A percentile compares a stretch with the other conserved stretches of the same genome.
phyloP scores from a whole-genome alignment of 331 rosid species.

The Stylosanthes scabra region DNA sequence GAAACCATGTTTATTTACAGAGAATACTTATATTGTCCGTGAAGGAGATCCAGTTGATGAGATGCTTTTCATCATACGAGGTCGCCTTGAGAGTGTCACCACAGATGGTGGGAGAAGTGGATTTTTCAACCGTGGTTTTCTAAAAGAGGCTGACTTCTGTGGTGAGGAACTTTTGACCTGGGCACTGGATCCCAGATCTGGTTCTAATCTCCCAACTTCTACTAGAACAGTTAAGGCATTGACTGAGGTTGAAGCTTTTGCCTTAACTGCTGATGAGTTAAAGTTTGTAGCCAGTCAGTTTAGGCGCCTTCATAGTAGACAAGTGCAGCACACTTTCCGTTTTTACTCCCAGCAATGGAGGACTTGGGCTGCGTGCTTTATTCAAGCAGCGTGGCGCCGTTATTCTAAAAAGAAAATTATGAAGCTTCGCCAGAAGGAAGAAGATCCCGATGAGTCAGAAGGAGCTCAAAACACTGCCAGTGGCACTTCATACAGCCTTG shows the following conservation, averaged over 20 bases:
- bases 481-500: slow-evolving; percentile 76
- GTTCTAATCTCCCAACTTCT: slow-evolving; percentile 91
- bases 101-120: slow-evolving; percentile 99
- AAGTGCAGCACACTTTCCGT: slow-evolving; percentile 98
- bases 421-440: slow-evolving; percentile 86
- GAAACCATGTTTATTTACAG: slow-evolving; percentile 87
- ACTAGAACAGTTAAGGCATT: slow-evolving; percentile 90
- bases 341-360: slow-evolving; percentile 99
- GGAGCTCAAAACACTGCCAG: slow-evolving; percentile 51
- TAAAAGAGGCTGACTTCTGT: slow-evolving; percentile 91
- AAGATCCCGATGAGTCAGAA: slow-evolving; percentile 64
- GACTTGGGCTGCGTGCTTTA: slow-evolving; percentile 99
- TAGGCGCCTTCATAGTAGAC: slow-evolving; percentile 98
- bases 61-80: slow-evolving; percentile 98
- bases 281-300: slow-evolving; percentile 97
- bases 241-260: slow-evolving; percentile 94
- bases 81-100: slow-evolving; percentile 97
- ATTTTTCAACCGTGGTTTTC: slow-evolving; percentile 84
- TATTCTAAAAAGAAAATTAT: slow-evolving; percentile 79
- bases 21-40: slow-evolving; percentile 83
- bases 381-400: slow-evolving; percentile 99
- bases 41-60: slow-evolving; percentile 99
- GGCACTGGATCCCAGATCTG: slow-evolving; percentile 98
- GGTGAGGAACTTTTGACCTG: slow-evolving; percentile 99
- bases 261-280: slow-evolving; percentile 88